Evolutionary conservation across 257 asterid species (phyloP).

Genomic region (Datura wrightii): DNA sequence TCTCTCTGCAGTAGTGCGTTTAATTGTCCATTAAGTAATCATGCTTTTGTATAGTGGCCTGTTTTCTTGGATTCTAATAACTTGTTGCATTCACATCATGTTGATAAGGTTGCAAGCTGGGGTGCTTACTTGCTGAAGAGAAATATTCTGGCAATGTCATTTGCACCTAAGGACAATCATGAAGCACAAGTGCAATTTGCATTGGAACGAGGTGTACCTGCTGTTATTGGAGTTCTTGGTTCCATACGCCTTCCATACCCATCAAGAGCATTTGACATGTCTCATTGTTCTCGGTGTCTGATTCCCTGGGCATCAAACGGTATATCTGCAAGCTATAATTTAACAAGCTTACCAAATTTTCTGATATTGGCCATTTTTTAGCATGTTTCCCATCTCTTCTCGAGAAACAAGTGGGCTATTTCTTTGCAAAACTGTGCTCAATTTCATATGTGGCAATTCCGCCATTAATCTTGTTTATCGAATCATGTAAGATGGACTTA

Average conservation of each 20-base stretch:
- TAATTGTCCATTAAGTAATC: slow-evolving; percentile 11
- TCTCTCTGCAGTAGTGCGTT: neutral
- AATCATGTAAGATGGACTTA: neutral
- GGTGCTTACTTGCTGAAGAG: slow-evolving; percentile 92
- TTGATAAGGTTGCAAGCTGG: slow-evolving; percentile 87
- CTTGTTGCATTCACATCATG: neutral
- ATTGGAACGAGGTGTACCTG: slow-evolving; percentile 94
- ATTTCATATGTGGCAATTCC: no score
- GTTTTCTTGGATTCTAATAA: neutral
- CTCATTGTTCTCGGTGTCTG: slow-evolving; percentile 94
- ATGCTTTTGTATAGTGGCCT: neutral
- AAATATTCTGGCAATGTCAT: slow-evolving; percentile 83
- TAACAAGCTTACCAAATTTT: neutral
- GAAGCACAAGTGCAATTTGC: slow-evolving; percentile 99
- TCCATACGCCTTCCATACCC: slow-evolving; percentile 85
- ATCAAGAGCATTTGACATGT: slow-evolving; percentile 86
- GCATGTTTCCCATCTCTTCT: no score
- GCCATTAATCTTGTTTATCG: no score
- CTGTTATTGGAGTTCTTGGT: slow-evolving; percentile 84
- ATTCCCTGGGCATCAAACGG: slow-evolving; percentile 88
- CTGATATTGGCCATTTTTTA: neutral
- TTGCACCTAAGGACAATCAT: slow-evolving; percentile 92
- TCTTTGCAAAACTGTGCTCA: no score
- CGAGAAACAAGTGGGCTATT: no score
- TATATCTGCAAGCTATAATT: slow-evolving; percentile 34